Conservation (phyloP, 2,329 filamentous ascomycete species). For the Ceratocystis cubensis region DNA sequence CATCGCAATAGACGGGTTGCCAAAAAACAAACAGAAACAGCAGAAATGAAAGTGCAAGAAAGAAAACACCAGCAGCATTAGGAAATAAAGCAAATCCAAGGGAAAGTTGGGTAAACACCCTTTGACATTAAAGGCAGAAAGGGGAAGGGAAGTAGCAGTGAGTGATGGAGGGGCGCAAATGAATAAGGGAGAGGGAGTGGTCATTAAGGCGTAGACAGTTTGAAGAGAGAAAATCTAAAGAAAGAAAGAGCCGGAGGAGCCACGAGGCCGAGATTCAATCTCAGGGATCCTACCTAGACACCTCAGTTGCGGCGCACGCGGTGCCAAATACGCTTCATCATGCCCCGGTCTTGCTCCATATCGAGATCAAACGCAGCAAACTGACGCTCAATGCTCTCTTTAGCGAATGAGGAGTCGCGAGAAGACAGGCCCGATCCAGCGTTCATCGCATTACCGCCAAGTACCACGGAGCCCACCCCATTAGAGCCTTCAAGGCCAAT, state of each 20-base stretch:
- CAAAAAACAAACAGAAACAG: background rate
- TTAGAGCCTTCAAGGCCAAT: constrained; percentile 20
- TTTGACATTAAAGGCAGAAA: background rate
- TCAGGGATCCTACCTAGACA: background rate
- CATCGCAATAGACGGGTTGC: background rate
- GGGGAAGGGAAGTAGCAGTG: background rate
- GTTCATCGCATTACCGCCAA: constrained; percentile 29
- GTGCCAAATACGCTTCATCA: constrained; percentile 54
- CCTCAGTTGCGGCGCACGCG: constrained; percentile 31
- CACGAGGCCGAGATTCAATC: constrained; percentile 13
- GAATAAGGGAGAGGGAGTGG: background rate
- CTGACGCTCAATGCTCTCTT: constrained; percentile 43
- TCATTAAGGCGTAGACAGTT: constrained; percentile 6
- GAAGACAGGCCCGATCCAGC: constrained; percentile 3
- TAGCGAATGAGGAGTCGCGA: constrained; percentile 28
- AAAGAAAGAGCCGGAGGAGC: background rate
- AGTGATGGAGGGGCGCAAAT: background rate
- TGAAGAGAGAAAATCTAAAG: constrained; percentile 1
- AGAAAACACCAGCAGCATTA: background rate
- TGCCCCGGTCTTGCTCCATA: constrained; percentile 38
- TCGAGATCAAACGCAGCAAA: constrained; percentile 43
- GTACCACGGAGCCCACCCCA: constrained; percentile 14
- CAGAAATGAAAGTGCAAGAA: background rate
- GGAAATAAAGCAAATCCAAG: background rate
- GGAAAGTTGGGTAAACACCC: too few relatives aligned